Evolutionary conservation across 495 filamentous ascomycete species (phyloP).

Genomic region (Aspergillus sclerotioniger): DNA sequence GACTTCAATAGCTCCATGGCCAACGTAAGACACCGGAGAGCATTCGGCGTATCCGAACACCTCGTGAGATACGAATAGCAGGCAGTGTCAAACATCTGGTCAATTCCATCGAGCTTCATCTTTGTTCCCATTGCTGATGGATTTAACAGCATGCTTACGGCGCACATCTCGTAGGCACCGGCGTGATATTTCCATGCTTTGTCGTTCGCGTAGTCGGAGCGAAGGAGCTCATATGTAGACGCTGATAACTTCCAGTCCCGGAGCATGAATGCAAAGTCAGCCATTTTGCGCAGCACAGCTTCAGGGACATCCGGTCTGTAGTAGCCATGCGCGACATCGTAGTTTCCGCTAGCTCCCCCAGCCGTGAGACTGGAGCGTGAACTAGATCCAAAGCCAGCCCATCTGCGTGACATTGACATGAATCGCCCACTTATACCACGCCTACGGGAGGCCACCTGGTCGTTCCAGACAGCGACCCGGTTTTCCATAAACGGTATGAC

Average conservation of each 20-base stretch:
- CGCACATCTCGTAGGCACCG: constrained; percentile 88
- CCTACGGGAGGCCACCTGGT: constrained; percentile 88
- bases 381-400: constrained; percentile 72
- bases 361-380: constrained; percentile 42
- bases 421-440: constrained; percentile 86
- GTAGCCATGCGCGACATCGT: constrained; percentile 71
- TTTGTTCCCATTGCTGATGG: constrained; percentile 68
- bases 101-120: constrained; percentile 71
- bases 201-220: constrained; percentile 85
- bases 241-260: constrained; percentile 92
- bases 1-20: constrained; percentile 78
- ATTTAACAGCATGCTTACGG: constrained; percentile 74
- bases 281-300: constrained; percentile 87
- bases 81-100: constrained; percentile 81
- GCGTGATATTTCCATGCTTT: constrained; percentile 97
- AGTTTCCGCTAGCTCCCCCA: constrained; percentile 59
- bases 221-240: constrained; percentile 83
- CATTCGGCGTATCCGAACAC: constrained; percentile 69
- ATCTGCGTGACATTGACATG: constrained; percentile 86
- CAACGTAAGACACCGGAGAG: constrained; percentile 72
- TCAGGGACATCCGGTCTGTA: constrained; percentile 83
- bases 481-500: constrained; percentile 95
- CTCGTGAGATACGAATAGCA: constrained; percentile 89
- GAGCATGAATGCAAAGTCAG: constrained; percentile 94
- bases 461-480: constrained; percentile 86